phyloP scores from a whole-genome alignment of 2,329 filamentous ascomycete genomes.

The Pezicula radicicola region DNA sequence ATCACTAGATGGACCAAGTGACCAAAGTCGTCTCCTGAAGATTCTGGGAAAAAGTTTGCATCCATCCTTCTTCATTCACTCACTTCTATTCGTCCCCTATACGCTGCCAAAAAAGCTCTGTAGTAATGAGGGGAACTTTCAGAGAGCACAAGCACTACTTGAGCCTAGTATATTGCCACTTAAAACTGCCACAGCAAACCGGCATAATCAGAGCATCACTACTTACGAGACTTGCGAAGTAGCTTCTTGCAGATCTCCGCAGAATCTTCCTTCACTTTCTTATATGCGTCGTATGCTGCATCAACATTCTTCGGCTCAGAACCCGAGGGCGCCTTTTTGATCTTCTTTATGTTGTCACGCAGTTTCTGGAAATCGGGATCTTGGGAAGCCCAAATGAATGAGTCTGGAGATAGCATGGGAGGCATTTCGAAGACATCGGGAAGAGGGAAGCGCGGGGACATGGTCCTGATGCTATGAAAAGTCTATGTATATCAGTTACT shows the following conservation, averaged over 20 bases:
- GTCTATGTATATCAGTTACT: not conserved
- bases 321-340: constrained; percentile 18
- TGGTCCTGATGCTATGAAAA: constrained; percentile 10
- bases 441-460: constrained; percentile 11
- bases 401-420: constrained; percentile 20
- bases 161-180: too few relatives aligned
- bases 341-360: constrained; percentile 19
- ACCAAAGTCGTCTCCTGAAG: too few relatives aligned
- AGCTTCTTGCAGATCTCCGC: constrained; percentile 37
- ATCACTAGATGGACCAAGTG: too few relatives aligned
- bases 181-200: not conserved
- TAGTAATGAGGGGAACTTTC: too few relatives aligned
- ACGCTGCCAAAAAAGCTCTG: too few relatives aligned
- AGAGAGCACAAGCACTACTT: too few relatives aligned
- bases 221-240: constrained; percentile 37
- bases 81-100: too few relatives aligned
- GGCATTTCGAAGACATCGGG: constrained; percentile 16
- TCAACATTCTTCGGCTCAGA: constrained; percentile 33
- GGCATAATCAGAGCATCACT: not conserved
- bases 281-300: constrained; percentile 41
- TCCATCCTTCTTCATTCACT: too few relatives aligned
- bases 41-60: too few relatives aligned
- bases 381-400: constrained; percentile 15
- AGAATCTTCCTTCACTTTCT: constrained; percentile 38
- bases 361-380: constrained; percentile 27